phyloP scores from a whole-genome alignment of 345 rosid species.

The Citrus reticulata region DNA sequence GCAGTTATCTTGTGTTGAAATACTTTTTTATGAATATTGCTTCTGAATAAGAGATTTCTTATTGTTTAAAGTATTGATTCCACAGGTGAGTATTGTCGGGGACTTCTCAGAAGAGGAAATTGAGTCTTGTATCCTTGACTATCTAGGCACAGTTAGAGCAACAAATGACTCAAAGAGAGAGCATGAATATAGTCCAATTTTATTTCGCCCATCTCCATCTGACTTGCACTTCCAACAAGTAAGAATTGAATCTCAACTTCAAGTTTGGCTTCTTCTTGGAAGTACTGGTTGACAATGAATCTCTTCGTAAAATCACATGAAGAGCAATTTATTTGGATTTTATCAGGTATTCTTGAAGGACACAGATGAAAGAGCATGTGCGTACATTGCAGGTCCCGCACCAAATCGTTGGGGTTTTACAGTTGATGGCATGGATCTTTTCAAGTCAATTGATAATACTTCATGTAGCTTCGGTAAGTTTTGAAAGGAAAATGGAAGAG shows the following conservation, averaged over 20 bases:
- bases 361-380: slow-evolving; percentile 99
- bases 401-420: slow-evolving; percentile 98
- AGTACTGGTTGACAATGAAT: background rate
- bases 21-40: background rate
- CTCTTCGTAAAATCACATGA: slow-evolving; percentile 4
- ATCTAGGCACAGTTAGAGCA: slow-evolving; percentile 86
- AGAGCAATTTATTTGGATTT: slow-evolving; percentile 17
- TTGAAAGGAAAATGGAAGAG: background rate
- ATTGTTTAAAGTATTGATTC: slow-evolving; percentile 11
- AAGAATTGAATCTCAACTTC: slow-evolving; percentile 27
- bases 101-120: slow-evolving; percentile 91
- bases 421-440: slow-evolving; percentile 77
- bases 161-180: slow-evolving; percentile 34
- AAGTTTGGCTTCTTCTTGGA: slow-evolving; percentile 2
- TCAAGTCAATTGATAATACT: slow-evolving; percentile 49
- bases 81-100: slow-evolving; percentile 92
- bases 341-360: slow-evolving; percentile 91
- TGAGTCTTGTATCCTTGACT: slow-evolving; percentile 81
- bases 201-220: slow-evolving; percentile 69
- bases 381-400: slow-evolving; percentile 99
- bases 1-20: slow-evolving; percentile 10
- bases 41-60: slow-evolving; percentile 8
- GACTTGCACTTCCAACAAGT: slow-evolving; percentile 84
- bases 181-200: slow-evolving; percentile 46
- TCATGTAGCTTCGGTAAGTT: slow-evolving; percentile 54